Base-by-base conservation (phyloP, 106 monocot species). In the Posidonia australis region DNA sequence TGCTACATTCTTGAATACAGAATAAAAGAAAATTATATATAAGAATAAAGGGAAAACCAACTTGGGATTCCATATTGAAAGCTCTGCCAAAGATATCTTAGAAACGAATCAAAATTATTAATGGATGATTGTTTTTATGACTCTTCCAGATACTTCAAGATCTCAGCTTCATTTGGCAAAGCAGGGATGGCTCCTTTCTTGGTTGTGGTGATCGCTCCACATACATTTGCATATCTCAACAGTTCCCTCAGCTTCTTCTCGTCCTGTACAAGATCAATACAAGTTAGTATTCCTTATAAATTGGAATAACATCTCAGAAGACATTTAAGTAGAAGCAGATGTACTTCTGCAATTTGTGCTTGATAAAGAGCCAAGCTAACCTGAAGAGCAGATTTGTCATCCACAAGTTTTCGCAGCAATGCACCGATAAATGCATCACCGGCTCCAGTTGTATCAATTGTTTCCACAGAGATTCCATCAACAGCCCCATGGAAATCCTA, bases 171-270 rank as follows among this genome's bases (percentile, higher is more conserved):
- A 24, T 25, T 89, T 13, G 93, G 93, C 64, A 93, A 63, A 5
- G 93, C 79, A 45, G 93, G 93, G 49, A 93, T 93, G 9, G 93
- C 93, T n/a, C 93, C 93, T 63, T 86, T 93, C 70, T 89, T 89
- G 13, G 86, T 93, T 28, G 93, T 72, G 14, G 89, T 89, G 54
- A 93, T 93, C 2, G 86, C 93, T 25, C 93, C 93, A 18, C 86
- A 83, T 0, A 77, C 79, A 26, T 89, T 93, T 1, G 86, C 79
- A 63, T 81, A 93, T 54, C 51, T 83, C 13, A 93, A 67, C 2
- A 76, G 42, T 30, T 89, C 71, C 45, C 81, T 76, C 67, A 93
- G 67, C 58, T 78, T 86, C 67, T 74, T 77, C 75, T 93, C 86
- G 58, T 93, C 85, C 93, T 93, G 79, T 57, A 30, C 29, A 19